These are phyloP conservation scores for Tetracentron sinense DNA, from an alignment of 164 flowering plant genomes.

Conservation along the genomic window DNA sequence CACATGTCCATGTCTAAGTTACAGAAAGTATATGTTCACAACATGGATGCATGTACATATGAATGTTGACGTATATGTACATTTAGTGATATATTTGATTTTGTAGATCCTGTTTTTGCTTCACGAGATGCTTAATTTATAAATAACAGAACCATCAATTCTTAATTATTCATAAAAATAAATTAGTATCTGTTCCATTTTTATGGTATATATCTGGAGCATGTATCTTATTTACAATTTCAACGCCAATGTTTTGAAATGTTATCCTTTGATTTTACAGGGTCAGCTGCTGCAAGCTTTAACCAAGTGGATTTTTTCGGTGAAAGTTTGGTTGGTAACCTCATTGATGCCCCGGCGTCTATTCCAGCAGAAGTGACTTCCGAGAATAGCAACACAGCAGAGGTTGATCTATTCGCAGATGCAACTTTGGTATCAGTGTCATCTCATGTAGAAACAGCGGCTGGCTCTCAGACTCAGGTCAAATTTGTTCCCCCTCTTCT, in stretches of 20 bases:
- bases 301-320: slow-evolving; percentile 65
- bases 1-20: too few species aligned
- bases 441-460: slow-evolving; percentile 31
- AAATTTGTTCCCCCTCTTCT: slow-evolving; percentile 2
- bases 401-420: slow-evolving; percentile 89
- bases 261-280: too few species aligned
- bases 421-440: slow-evolving; percentile 88
- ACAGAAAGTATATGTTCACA: too few species aligned
- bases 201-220: not conserved
- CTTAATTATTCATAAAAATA: too few species aligned
- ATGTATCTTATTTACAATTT: not conserved
- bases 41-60: too few species aligned
- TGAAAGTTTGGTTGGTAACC: slow-evolving; percentile 83
- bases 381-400: slow-evolving; percentile 34
- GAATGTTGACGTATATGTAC: too few species aligned
- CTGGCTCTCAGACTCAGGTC: slow-evolving; percentile 47
- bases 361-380: slow-evolving; percentile 34
- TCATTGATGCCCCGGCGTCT: slow-evolving; percentile 73
- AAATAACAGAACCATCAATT: too few species aligned
- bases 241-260: not conserved
- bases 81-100: too few species aligned
- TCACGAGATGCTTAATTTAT: too few species aligned
- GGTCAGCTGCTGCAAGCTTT: slow-evolving; percentile 49
- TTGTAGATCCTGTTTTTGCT: too few species aligned
- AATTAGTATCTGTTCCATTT: not conserved